phyloP scores from a whole-genome alignment of 2,329 filamentous ascomycete genomes.

The Neofusicoccum laricinum region DNA sequence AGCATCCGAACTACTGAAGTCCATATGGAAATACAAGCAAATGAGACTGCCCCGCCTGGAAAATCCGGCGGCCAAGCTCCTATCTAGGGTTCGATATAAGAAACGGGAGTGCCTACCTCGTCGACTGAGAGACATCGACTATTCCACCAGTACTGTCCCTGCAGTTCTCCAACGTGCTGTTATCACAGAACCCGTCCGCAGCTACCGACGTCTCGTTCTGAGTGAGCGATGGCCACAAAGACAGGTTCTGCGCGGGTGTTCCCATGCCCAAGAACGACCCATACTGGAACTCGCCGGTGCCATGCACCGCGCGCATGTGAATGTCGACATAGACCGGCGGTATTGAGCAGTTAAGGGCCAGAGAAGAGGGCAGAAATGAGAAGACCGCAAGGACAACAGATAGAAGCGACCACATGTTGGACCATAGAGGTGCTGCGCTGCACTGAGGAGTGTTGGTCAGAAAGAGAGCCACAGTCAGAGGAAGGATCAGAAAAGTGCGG shows the following conservation, averaged over 20 bases:
- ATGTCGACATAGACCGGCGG: conserved; percentile 45
- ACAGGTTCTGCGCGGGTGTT: conserved; percentile 43
- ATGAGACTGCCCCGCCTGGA: not conserved
- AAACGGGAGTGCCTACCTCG: conserved; percentile 25
- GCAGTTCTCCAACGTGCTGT: conserved; percentile 33
- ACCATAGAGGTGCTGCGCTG: not conserved
- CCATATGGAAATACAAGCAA: too few species aligned
- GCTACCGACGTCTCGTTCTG: conserved; percentile 43
- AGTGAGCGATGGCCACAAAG: conserved; percentile 42
- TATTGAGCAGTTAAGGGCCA: conserved; percentile 37
- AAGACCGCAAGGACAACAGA: conserved; percentile 30
- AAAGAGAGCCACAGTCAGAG: conserved; percentile 7
- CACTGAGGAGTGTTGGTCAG: not conserved
- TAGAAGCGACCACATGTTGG: conserved; percentile 28
- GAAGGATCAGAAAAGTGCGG: conserved; percentile 2
- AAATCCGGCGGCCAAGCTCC: not conserved
- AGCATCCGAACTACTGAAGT: not conserved
- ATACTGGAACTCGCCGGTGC: conserved; percentile 40
- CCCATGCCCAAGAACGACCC: conserved; percentile 46
- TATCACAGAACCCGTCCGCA: conserved; percentile 33
- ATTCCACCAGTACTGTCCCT: conserved; percentile 33
- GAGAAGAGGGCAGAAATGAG: conserved; percentile 35
- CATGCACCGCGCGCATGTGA: conserved; percentile 42
- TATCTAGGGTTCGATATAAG: not conserved
- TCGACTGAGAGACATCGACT: conserved; percentile 30